Conservation (phyloP, 345 rosid genomes). For the Stellera chamaejasme region DNA sequence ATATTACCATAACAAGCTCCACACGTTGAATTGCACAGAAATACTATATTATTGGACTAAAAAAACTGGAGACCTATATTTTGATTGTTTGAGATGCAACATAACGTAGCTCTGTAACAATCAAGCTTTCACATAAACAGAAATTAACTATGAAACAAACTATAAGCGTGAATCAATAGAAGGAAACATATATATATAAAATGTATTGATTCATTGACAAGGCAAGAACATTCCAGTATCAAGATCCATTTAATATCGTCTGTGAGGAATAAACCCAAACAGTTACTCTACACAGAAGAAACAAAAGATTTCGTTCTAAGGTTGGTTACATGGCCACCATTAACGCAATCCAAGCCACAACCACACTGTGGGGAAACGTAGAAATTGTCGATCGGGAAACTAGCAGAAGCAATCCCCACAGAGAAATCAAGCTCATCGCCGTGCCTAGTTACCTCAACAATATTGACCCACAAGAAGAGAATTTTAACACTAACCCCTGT, state of each 20-base stretch:
- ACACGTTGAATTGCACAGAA: too few species aligned
- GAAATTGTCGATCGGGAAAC: slow-evolving; percentile 66
- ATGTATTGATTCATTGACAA: too few species aligned
- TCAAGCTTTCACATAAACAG: too few species aligned
- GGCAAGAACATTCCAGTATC: neutral
- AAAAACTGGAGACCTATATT: too few species aligned
- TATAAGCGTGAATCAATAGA: too few species aligned
- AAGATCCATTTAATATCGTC: neutral
- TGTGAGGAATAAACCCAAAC: neutral
- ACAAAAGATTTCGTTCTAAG: slow-evolving; percentile 33
- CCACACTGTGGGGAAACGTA: slow-evolving; percentile 90
- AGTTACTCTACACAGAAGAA: slow-evolving; percentile 39
- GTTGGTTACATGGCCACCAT: slow-evolving; percentile 23
- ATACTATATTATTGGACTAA: too few species aligned
- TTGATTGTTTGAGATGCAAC: too few species aligned
- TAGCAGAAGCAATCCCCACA: slow-evolving; percentile 87
- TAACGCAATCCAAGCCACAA: slow-evolving; percentile 69
- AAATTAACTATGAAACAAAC: neutral
- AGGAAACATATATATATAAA: too few species aligned
- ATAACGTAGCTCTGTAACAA: too few species aligned
- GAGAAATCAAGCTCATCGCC: slow-evolving; percentile 68
- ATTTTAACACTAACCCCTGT: slow-evolving; percentile 85
- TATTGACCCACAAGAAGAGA: slow-evolving; percentile 80
- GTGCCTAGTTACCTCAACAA: slow-evolving; percentile 65
- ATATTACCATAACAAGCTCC: too few species aligned